These are phyloP conservation scores for Mycena kentingensis DNA, from an alignment of 768 basidiomycete genomes.

Conservation along the genomic window DNA sequence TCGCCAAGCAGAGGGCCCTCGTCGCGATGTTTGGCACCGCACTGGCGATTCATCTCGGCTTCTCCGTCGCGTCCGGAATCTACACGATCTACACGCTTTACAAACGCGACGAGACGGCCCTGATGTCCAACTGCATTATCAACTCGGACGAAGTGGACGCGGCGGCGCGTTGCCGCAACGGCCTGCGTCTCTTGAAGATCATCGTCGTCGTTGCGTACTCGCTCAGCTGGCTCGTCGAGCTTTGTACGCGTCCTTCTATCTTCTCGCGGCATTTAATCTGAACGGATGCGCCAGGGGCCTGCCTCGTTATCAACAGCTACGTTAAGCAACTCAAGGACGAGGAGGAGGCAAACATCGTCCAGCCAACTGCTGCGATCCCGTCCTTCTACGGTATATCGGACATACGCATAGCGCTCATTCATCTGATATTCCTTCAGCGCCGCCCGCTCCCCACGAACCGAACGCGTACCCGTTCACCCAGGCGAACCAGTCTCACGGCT, in stretches of 20 bases:
- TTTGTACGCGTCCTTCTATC: conserved; percentile 46
- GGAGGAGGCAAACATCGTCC: conserved; percentile 32
- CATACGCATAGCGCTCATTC: not conserved
- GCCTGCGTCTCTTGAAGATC: conserved; percentile 44
- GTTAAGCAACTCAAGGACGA: conserved; percentile 57
- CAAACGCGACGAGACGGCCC: conserved; percentile 39
- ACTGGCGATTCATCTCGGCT: conserved; percentile 46
- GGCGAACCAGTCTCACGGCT: conserved; percentile 5
- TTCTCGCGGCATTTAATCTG: conserved; percentile 2
- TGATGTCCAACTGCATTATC: conserved; percentile 42
- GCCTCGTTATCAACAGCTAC: conserved; percentile 54
- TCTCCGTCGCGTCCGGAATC: conserved; percentile 49
- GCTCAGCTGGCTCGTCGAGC: conserved; percentile 53
- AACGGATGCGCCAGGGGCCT: conserved; percentile 41
- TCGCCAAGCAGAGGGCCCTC: conserved; percentile 43
- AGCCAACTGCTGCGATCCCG: conserved; percentile 29
- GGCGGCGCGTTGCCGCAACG: conserved; percentile 43
- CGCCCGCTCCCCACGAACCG: conserved; percentile 7
- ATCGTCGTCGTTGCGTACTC: conserved; percentile 47
- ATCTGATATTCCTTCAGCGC: not conserved
- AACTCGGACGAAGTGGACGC: conserved; percentile 30
- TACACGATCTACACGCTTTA: conserved; percentile 53
- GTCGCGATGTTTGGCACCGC: conserved; percentile 47
- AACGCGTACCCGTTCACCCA: conserved; percentile 16
- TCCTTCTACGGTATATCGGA: conserved; percentile 2